These are phyloP conservation scores for Caloboletus inedulis DNA, from an alignment of 1,284 basidiomycete species.

Conservation along the genomic window DNA sequence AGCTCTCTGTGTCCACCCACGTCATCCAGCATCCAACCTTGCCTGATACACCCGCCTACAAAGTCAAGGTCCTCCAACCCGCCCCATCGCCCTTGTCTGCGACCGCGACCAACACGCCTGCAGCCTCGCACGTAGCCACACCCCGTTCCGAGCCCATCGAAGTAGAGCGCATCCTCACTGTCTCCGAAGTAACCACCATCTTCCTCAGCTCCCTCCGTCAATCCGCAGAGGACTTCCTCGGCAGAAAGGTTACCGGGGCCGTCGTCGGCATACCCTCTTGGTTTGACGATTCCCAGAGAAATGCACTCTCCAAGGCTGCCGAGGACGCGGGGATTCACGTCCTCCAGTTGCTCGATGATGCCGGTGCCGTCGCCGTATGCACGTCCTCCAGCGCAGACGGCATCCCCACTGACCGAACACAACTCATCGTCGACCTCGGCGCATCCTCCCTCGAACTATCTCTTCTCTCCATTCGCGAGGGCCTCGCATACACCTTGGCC, in stretches of 20 bases:
- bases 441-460: constrained; percentile 59
- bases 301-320: constrained; percentile 73
- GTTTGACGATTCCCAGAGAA: constrained; percentile 70
- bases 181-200: constrained; percentile 80
- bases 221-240: constrained; percentile 93
- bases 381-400: constrained; percentile 48
- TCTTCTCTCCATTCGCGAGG: constrained; percentile 65
- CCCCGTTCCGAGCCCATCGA: constrained; percentile 78
- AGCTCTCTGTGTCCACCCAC: constrained; percentile 54
- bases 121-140: constrained; percentile 68
- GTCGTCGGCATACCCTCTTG: constrained; percentile 83
- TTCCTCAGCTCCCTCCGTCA: constrained; percentile 85
- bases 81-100: constrained; percentile 58
- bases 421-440: constrained; percentile 72
- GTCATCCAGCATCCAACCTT: constrained; percentile 75
- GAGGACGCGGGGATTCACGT: constrained; percentile 82
- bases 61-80: constrained; percentile 78
- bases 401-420: constrained; percentile 55
- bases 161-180: constrained; percentile 75
- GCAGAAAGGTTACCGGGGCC: constrained; percentile 75
- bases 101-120: constrained; percentile 57
- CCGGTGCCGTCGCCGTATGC: constrained; percentile 70
- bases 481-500: constrained; percentile 60
- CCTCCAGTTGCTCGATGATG: constrained; percentile 83
- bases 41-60: constrained; percentile 79